Evolutionary conservation across 2,329 filamentous ascomycete genomes (phyloP).

Genomic region (Ophiocordyceps unilateralis): DNA sequence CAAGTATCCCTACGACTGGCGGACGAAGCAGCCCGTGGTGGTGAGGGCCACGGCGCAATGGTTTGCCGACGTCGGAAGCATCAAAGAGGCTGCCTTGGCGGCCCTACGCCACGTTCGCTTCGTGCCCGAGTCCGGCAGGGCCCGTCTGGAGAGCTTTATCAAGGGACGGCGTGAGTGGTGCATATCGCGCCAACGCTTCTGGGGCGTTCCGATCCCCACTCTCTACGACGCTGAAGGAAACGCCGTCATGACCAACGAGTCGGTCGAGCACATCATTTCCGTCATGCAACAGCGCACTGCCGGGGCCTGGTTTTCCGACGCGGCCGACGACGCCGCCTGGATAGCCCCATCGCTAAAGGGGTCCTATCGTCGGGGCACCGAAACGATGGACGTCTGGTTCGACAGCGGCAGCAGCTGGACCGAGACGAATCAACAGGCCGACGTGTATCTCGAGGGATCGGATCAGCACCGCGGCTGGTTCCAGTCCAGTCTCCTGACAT

Average conservation of each 20-base stretch:
- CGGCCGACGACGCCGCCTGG: conserved; percentile 60
- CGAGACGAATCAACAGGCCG: conserved; percentile 39
- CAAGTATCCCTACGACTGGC: conserved; percentile 97
- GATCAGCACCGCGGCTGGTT: conserved; percentile 99
- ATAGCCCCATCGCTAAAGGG: conserved; percentile 45
- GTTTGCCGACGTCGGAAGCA: conserved; percentile 82
- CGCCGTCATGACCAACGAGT: conserved; percentile 62
- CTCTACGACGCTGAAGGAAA: conserved; percentile 59
- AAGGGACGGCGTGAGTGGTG: conserved; percentile 89
- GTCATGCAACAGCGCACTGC: conserved; percentile 62
- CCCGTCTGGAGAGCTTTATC: conserved; percentile 70
- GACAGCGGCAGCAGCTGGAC: conserved; percentile 94
- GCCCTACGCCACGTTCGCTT: conserved; percentile 60
- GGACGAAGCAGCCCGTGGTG: conserved; percentile 84
- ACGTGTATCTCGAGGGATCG: conserved; percentile 84
- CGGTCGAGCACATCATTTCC: conserved; percentile 68
- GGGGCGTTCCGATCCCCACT: conserved; percentile 92
- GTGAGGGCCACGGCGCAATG: conserved; percentile 88
- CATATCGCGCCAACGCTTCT: conserved; percentile 86
- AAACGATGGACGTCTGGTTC: conserved; percentile 99
- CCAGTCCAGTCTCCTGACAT: conserved; percentile 83
- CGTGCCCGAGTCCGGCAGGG: conserved; percentile 56
- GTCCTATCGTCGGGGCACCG: conserved; percentile 56
- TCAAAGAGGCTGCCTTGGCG: conserved; percentile 56
- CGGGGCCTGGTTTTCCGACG: conserved; percentile 91